A percentile compares a stretch with the other conserved stretches of the same genome.
phyloP scores from a whole-genome alignment of 2,329 filamentous ascomycete genomes.

The Hypoxylon sp. region DNA sequence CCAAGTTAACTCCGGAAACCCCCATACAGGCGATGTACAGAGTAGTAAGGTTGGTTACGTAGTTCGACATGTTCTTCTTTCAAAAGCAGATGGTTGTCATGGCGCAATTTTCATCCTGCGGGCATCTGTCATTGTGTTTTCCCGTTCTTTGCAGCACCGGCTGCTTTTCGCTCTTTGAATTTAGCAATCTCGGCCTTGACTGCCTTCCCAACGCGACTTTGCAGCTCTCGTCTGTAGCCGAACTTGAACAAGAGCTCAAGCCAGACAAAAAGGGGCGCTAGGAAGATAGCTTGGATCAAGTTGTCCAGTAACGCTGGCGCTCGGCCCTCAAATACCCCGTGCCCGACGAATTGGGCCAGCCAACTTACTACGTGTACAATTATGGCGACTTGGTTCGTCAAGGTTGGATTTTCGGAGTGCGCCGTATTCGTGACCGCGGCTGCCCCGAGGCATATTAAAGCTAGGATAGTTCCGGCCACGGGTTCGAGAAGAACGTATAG shows the following conservation, averaged over 20 bases:
- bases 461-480: slow-evolving; percentile 85
- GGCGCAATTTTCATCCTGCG: not conserved
- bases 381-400: slow-evolving; percentile 71
- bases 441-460: slow-evolving; percentile 80
- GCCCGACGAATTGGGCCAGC: slow-evolving; percentile 92
- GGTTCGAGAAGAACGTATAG: slow-evolving; percentile 95
- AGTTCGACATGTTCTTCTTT: not conserved
- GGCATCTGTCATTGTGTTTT: slow-evolving; percentile 63
- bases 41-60: not conserved
- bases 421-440: slow-evolving; percentile 84
- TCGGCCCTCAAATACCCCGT: slow-evolving; percentile 88
- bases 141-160: slow-evolving; percentile 59
- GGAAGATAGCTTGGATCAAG: slow-evolving; percentile 88
- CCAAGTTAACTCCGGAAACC: slow-evolving; percentile 2
- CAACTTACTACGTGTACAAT: slow-evolving; percentile 81
- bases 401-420: slow-evolving; percentile 68
- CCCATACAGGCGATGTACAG: slow-evolving; percentile 8
- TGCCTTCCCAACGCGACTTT: slow-evolving; percentile 81
- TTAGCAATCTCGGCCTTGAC: slow-evolving; percentile 84
- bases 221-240: slow-evolving; percentile 91
- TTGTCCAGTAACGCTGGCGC: slow-evolving; percentile 94
- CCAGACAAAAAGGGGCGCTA: slow-evolving; percentile 98
- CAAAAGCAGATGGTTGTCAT: not conserved
- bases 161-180: slow-evolving; percentile 72
- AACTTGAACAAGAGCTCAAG: slow-evolving; percentile 92